Base-by-base conservation (phyloP, 2,329 filamentous ascomycete genomes). In the Cladosporium sp. region DNA sequence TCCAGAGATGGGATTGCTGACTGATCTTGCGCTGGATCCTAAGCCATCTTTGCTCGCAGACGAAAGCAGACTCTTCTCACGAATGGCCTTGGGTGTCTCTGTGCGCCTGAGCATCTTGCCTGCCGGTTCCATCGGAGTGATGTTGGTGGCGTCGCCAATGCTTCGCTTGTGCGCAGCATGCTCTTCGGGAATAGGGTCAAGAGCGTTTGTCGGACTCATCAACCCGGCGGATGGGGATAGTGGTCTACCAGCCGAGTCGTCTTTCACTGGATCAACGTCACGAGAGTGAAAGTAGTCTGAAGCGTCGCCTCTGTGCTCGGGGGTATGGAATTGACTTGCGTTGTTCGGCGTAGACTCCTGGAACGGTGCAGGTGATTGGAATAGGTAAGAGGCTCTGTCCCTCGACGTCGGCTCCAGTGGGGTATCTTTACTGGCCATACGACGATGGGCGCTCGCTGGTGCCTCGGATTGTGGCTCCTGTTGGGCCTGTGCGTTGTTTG, bases 141-240 rank as follows among this genome's bases (percentile, higher is more conserved):
- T 54, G 47, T 52, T 65, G 4, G 55, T 59, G 11, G 77, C 76
- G 24, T 77, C 69, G 7, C 78, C 74, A 15, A 80, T 81, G 63
- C 78, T 79, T 71, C 80, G 78, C 72, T 81, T 80, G 67, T 67
- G 65, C 24, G 68, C 67, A 38, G 70, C 70, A 30, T 68, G 66
- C 62, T 76, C 74, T 73, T 87, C 86, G 36, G 79, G 79, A 69
- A 87, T 87, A 1, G 84, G 79, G 24, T 83, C 80, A 10, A 88
- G 81, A 28, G 76, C 75, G 14, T 70, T 67, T 32, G 68, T 67
- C 44, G 74, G 73, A 41, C 71, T 74, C 47, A 71, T 51, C 2
- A 68, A 65, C 7, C 66, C 68, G 30, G 58, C 63, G 26, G 68
- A 65, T 3, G 72, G 72, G 21, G 71, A 70, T 7, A 72, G 68